Conservation (phyloP, 164 flowering plant species). For the Vitis labrusca region DNA sequence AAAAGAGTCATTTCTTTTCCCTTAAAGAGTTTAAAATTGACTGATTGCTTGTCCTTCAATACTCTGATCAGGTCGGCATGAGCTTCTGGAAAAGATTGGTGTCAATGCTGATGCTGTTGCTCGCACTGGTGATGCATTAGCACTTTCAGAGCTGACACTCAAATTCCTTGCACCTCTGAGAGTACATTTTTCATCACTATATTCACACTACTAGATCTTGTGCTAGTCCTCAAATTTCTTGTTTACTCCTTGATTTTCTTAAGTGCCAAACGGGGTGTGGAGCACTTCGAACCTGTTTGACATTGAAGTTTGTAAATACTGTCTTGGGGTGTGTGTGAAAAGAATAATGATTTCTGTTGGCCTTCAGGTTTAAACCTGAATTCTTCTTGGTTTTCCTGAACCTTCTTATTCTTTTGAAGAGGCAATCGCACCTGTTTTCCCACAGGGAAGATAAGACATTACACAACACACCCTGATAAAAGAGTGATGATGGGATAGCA, state of each 20-base stretch:
- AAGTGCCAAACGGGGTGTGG: neutral
- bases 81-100: conserved; percentile 74
- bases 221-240: neutral
- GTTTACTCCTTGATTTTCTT: conserved; percentile 1
- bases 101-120: conserved; percentile 76
- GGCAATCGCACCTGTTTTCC: no score
- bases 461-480: no score
- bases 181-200: conserved; percentile 37
- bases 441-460: no score
- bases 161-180: conserved; percentile 83
- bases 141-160: conserved; percentile 75
- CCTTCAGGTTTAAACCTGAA: neutral
- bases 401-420: neutral
- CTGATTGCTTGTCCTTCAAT: conserved; percentile 1
- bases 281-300: neutral
- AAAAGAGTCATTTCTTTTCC: neutral
- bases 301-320: neutral
- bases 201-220: conserved; percentile 2
- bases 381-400: neutral
- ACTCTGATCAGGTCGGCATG: conserved; percentile 69
- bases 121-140: conserved; percentile 76
- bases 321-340: neutral
- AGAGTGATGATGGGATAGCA: no score
- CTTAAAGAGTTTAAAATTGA: neutral
- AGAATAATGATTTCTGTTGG: neutral